Evolutionary conservation across 768 basidiomycete species (phyloP).

Genomic region (Agaricus subrufescens): DNA sequence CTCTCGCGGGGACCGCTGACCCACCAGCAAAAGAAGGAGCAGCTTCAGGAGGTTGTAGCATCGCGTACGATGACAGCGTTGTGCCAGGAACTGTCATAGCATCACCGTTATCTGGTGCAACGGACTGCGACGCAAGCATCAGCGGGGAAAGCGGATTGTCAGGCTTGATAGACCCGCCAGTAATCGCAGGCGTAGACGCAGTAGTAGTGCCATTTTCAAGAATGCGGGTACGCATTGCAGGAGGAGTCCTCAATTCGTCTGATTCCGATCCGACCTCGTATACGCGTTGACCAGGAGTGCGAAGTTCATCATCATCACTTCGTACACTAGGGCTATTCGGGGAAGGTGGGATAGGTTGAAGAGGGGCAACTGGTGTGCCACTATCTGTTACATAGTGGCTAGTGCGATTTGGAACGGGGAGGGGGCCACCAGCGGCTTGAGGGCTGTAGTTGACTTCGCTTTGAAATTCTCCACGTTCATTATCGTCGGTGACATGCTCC

Average conservation of each 20-base stretch:
- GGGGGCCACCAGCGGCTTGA: slow-evolving; percentile 14
- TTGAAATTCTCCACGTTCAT: not conserved
- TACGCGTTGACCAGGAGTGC: not conserved
- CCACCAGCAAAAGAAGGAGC: not conserved
- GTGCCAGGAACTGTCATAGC: slow-evolving; percentile 2
- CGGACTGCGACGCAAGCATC: slow-evolving; percentile 1
- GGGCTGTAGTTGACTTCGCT: slow-evolving; percentile 1
- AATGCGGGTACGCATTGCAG: slow-evolving; percentile 4
- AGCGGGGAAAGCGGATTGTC: slow-evolving; percentile 15
- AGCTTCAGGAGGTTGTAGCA: slow-evolving; percentile 9
- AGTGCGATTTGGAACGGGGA: slow-evolving; percentile 22
- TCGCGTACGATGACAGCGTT: slow-evolving; percentile 1
- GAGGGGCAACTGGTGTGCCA: not conserved
- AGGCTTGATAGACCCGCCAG: not conserved
- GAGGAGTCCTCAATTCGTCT: slow-evolving; percentile 14
- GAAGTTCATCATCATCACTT: slow-evolving; percentile 2
- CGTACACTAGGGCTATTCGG: not conserved
- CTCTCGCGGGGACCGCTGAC: not conserved
- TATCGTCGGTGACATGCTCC: slow-evolving; percentile 8
- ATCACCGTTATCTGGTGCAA: not conserved
- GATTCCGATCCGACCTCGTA: slow-evolving; percentile 5
- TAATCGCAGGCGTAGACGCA: not conserved
- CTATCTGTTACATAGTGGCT: slow-evolving; percentile 10
- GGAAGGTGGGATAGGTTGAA: not conserved
- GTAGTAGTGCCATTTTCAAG: not conserved